Percentiles rank a stretch among this genome's conserved stretches.
phyloP scores from a whole-genome alignment of 371 early-diverging fungal genomes.

The Syncephalastrum sp. region DNA sequence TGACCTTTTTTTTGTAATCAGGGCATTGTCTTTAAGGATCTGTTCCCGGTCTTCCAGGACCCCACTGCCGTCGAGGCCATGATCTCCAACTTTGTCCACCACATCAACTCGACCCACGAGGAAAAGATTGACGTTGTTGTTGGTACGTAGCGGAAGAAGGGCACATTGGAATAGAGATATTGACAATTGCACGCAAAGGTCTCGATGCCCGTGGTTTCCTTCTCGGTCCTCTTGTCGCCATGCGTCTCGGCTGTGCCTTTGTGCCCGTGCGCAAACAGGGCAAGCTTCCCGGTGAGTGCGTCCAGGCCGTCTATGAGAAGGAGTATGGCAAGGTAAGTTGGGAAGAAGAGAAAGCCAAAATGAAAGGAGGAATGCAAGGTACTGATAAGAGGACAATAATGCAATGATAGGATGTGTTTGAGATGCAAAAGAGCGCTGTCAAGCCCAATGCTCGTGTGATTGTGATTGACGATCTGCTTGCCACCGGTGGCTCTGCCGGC shows the following conservation, averaged over 20 bases:
- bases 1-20: conserved; percentile 12
- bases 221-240: conserved; percentile 87
- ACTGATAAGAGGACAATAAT: too few species aligned
- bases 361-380: neutral
- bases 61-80: conserved; percentile 91
- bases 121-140: conserved; percentile 89
- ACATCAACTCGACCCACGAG: conserved; percentile 65
- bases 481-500: conserved; percentile 90
- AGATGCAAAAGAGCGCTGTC: conserved; percentile 85
- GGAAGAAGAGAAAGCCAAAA: neutral
- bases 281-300: conserved; percentile 87
- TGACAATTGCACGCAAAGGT: conserved; percentile 34
- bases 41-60: conserved; percentile 95
- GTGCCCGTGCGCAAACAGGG: conserved; percentile 96
- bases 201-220: conserved; percentile 93
- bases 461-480: conserved; percentile 94
- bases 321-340: conserved; percentile 89
- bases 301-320: conserved; percentile 78
- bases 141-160: conserved; percentile 40
- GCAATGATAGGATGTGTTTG: conserved; percentile 75
- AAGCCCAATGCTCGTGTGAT: conserved; percentile 84
- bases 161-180: neutral
- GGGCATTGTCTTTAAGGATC: conserved; percentile 92
- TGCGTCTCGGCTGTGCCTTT: conserved; percentile 87
- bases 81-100: conserved; percentile 82